Evolutionary conservation across 345 rosid species (phyloP), one percentile per base, ranked within the genome.

Genomic region (Eucalyptus urophylla): DNA sequence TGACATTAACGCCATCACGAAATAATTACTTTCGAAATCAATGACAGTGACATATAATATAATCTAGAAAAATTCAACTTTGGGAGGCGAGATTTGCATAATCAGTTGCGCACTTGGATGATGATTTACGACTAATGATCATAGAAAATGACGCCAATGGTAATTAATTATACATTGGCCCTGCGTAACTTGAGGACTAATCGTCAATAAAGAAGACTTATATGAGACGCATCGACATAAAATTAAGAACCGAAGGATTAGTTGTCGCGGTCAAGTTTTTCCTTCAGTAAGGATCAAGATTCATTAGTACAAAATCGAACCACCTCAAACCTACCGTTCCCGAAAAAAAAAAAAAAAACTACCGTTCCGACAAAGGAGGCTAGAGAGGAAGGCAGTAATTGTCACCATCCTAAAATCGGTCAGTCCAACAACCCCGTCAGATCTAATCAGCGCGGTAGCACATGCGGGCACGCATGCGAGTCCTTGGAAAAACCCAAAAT

Each of bases 81-180:
- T 33, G 44, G 44, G 24, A 3, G 22, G 81, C 25, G 14, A 17
- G 25, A 10, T 19, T 8, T 14, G 33, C 40, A 5, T 14, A n/a
- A 8, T 2, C 3, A 33, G 7, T 21, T 72, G 45, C 7, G 14
- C 25, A 24, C 45, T 37, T 37, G 0, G 14, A 37, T 21, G 7
- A 37, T 76, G 3, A 11, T 19, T 1, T 19, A 21, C 5, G 4
- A 3, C 43, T 3, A 37, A 76, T 11, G 22, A 21, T 76, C 12
- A 10, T 6, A 37, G 0, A 11, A 37, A 21, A 19, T 5, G 14
- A 37, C 0, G 1, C 5, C 2, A 6, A 19, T 0, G 3, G 7
- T 19, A 14, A 19, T 72, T 33, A 33, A 31, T 37, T 6, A 3
- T 10, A 11, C 45, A 37, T 19, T 19, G 27, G 83, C 14, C 22